phyloP scores from a whole-genome alignment of 352 stramenopile species.

The Globisporangium spiculum region DNA sequence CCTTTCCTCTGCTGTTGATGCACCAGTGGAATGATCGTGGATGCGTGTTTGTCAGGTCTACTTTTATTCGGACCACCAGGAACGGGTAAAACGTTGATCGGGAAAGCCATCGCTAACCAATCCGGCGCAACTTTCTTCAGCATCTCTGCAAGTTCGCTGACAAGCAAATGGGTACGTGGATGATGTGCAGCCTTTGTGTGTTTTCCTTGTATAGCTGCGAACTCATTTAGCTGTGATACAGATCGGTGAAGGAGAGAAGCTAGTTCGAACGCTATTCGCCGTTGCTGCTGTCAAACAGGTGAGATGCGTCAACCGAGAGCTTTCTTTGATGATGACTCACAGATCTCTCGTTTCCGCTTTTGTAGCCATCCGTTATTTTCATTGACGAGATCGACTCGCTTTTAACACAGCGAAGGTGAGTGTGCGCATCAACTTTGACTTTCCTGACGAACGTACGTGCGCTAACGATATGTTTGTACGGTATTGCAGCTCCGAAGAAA shows the following conservation, averaged over 20 bases:
- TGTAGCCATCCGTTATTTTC: conserved; percentile 96
- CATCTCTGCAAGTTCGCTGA: conserved; percentile 98
- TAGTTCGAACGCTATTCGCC: conserved; percentile 96
- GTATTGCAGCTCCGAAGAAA: conserved; percentile 88
- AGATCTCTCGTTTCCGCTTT: background rate
- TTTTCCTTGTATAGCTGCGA: background rate
- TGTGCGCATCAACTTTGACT: too few species aligned
- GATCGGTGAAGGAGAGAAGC: conserved; percentile 99
- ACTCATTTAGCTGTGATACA: conserved; percentile 15
- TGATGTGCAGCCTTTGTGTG: background rate
- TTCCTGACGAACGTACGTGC: background rate
- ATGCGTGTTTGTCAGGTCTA: conserved; percentile 49
- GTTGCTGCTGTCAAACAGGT: conserved; percentile 92
- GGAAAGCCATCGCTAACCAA: conserved; percentile 98
- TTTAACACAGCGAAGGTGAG: conserved; percentile 91
- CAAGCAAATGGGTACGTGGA: conserved; percentile 95
- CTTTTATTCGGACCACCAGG: conserved; percentile 94
- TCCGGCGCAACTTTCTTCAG: conserved; percentile 98
- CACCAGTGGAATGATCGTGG: background rate
- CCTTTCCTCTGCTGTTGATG: background rate
- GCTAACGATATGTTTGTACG: background rate
- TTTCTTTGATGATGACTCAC: background rate
- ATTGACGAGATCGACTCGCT: conserved; percentile 99
- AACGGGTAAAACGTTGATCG: conserved; percentile 98
- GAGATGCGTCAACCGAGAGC: background rate